Evolutionary conservation across 768 basidiomycete genomes (phyloP), one percentile per base, ranked within the genome.

Genomic region (Podaxis pistillaris): DNA sequence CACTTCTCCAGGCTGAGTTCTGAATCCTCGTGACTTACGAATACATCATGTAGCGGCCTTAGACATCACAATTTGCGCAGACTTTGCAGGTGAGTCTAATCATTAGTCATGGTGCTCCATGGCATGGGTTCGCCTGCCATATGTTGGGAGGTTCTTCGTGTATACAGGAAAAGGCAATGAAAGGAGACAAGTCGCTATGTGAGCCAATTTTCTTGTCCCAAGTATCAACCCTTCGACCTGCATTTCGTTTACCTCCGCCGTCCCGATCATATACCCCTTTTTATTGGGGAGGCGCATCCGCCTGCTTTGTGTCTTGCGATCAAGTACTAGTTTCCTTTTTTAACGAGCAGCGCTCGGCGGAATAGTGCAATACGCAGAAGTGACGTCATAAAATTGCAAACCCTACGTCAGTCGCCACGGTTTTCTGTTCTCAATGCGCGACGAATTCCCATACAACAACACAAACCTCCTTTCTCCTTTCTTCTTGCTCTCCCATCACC

Each of bases 331-430:
- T 44, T 57, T 33, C 57, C 33, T 47, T 49, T 58, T 22, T 47
- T 24, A 26, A 26, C 11, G 56, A 57, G 41, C 56, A 40, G 56
- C 56, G 56, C 56, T 41, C 56, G 37, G 26, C 57, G 6, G 28
- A 38, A n/a, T 40, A 38, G 9, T 40, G 38, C 38, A 33, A 50
- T 24, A 60, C 51, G 51, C 50, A n/a, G 11, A 60, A 28, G 3
- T 60, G 59, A 60, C 59, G 50, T 60, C 59, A 60, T 53, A 44
- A 58, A 11, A n/a, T 30, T 40, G 50, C 37, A 52, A 40, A 52
- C 28, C 22, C 47, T 51, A 60, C 59, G 59, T 60, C 59, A 60
- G 51, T 44, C 40, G 41, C 49, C 26, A 24, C 51, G 50, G 22
- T 28, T 38, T 49, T 41, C 26, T 41, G 30, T 60, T 52, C 38